Percentiles rank a stretch among this genome's conserved stretches.
Conservation (phyloP, 129 eudicot genomes). For the Escallonia herrerae region DNA sequence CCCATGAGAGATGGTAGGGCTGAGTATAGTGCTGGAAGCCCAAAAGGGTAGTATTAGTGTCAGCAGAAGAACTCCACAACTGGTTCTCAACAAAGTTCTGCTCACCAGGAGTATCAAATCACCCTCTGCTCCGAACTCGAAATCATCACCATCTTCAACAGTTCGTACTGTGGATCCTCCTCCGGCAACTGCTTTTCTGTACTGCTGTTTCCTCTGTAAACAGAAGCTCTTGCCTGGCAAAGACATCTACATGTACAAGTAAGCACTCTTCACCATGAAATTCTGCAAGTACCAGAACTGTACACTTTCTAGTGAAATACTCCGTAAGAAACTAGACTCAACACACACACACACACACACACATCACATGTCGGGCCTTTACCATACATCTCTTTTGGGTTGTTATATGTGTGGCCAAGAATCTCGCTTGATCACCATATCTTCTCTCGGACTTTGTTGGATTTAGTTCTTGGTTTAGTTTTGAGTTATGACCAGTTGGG, state of each 20-base stretch:
- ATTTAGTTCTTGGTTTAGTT: too few species aligned
- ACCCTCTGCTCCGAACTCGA: background rate
- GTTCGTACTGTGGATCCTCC: background rate
- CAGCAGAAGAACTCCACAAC: conserved; percentile 9
- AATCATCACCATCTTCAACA: background rate
- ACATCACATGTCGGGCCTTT: too few species aligned
- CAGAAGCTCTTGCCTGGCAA: conserved; percentile 30
- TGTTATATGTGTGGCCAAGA: too few species aligned
- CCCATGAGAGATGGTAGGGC: conserved; percentile 27
- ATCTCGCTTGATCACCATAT: too few species aligned
- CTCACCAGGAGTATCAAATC: conserved; percentile 8
- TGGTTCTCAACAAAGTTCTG: conserved; percentile 19
- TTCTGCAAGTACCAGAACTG: too few species aligned
- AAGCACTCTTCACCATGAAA: background rate
- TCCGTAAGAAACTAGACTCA: too few species aligned
- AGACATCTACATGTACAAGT: conserved; percentile 53
- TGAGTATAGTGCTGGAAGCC: conserved; percentile 25
- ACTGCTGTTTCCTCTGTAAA: conserved; percentile 33
- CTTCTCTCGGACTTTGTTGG: too few species aligned
- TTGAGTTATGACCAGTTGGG: too few species aligned
- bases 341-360: too few species aligned
- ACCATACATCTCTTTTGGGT: too few species aligned
- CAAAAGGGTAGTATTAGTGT: conserved; percentile 5
- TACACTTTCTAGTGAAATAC: too few species aligned
- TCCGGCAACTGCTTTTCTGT: conserved; percentile 20